Base-by-base conservation (phyloP, 768 basidiomycete species). In the Termitomyces sp. region DNA sequence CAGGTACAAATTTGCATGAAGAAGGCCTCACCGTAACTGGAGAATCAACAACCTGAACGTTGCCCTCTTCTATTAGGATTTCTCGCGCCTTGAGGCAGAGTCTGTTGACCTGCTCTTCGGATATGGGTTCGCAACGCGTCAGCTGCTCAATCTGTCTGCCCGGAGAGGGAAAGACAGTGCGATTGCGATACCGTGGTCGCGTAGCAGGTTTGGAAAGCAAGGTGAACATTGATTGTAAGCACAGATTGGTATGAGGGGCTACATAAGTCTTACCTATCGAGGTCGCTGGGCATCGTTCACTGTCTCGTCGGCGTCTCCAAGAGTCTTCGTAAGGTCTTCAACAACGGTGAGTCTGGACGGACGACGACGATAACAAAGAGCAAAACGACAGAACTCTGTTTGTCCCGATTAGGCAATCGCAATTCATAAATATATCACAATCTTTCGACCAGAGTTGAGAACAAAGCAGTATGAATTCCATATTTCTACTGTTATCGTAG, bases 61-160 rank as follows among this genome's bases (percentile, higher is more conserved):
- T 99, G 2, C 90, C 96, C 73, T 98, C 96, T 73, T 98, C 96
- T 65, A 98, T 92, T 33, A 98, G 77, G 56, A 98, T 95, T 75
- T 98, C 97, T 57, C 94, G 83, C 26, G 97, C 97, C 69, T 97
- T 98, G 65, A 94, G 78, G 74, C 96, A 99, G 8, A 99, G 81
- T 64, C 90, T 81, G 70, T 97, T 98, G 62, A 99, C 97, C 65
- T 96, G 88, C 59, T 92, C 90, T 72, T 99, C 96, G 28, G 94
- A 91, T 66, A 99, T 95, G 57, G 90, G 90, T 66, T 97, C 92
- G 74, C 96, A 98, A 58, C 90, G 88, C 69, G 86, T 84, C 51
- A 98, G 84, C 70, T 96, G 94, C 62, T 88, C 92, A 59, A 98
- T 98, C 78, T 98, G 95, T 69, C 94, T 97, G 72, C 54, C 46